Percentiles rank a stretch among this genome's conserved stretches.
phyloP scores from a whole-genome alignment of 768 basidiomycete genomes.

The Mycena rosella region DNA sequence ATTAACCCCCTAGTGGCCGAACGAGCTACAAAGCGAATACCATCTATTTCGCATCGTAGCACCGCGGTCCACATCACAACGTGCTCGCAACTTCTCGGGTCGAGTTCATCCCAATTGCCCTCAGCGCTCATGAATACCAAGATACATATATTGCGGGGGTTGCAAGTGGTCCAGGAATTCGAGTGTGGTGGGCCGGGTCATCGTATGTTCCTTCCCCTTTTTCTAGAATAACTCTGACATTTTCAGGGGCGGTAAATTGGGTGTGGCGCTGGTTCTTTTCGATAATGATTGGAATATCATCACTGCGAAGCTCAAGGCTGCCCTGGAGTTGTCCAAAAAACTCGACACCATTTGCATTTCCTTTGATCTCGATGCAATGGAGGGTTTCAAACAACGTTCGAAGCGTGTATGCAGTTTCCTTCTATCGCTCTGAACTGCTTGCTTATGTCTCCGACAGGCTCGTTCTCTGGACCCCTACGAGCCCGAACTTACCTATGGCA shows the following conservation, averaged over 20 bases:
- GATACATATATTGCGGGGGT: constrained; percentile 1
- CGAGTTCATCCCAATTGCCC: constrained; percentile 7
- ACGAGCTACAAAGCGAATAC: too few species aligned
- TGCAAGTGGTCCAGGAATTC: constrained; percentile 4
- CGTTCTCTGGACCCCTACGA: constrained; percentile 3
- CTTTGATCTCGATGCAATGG: constrained; percentile 16
- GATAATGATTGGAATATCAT: constrained; percentile 11
- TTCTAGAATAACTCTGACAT: neutral
- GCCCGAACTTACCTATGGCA: constrained; percentile 5
- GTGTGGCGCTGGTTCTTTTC: neutral
- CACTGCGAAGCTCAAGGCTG: neutral
- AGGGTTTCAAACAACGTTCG: constrained; percentile 11
- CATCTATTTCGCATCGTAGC: too few species aligned
- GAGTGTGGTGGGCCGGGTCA: constrained; percentile 1
- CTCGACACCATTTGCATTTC: constrained; percentile 13
- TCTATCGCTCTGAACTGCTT: neutral
- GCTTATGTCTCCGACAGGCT: neutral
- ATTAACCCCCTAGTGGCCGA: too few species aligned
- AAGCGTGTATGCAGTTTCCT: constrained; percentile 1
- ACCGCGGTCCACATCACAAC: too few species aligned
- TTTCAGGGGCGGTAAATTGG: constrained; percentile 3
- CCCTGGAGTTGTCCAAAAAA: neutral
- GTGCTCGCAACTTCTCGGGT: neutral
- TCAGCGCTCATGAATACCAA: constrained; percentile 3
- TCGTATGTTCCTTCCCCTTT: neutral